These are phyloP conservation scores for Suillus plorans DNA, from an alignment of 768 basidiomycete species.

Conservation along the genomic window DNA sequence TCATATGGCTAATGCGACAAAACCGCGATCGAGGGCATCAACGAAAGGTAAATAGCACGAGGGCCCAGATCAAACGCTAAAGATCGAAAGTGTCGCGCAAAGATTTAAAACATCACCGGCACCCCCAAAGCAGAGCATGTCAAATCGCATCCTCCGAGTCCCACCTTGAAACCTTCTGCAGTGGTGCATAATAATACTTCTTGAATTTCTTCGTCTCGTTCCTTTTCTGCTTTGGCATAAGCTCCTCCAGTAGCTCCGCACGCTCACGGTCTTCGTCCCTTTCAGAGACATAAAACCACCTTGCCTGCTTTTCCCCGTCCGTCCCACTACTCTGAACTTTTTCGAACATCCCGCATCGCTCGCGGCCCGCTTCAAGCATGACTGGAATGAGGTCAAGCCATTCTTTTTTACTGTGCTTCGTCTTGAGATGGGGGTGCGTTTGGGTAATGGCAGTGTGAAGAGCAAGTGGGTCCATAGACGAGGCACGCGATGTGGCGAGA, in stretches of 20 bases:
- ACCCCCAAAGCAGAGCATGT: neutral
- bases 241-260: slow-evolving; percentile 61
- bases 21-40: neutral
- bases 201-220: slow-evolving; percentile 82
- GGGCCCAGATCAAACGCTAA: neutral
- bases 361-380: slow-evolving; percentile 46
- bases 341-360: slow-evolving; percentile 63
- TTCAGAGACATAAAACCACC: slow-evolving; percentile 80
- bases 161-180: slow-evolving; percentile 73
- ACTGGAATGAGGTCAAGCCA: slow-evolving; percentile 51
- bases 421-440: slow-evolving; percentile 51
- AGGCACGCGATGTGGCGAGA: slow-evolving; percentile 71
- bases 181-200: slow-evolving; percentile 79
- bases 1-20: neutral
- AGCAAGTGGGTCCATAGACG: slow-evolving; percentile 55
- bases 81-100: neutral
- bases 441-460: slow-evolving; percentile 53
- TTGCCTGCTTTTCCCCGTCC: slow-evolving; percentile 52
- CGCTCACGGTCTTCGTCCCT: slow-evolving; percentile 68
- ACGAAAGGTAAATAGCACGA: neutral
- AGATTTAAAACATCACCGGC: neutral
- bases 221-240: slow-evolving; percentile 78
- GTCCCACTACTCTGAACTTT: slow-evolving; percentile 65
- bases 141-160: slow-evolving; percentile 62
- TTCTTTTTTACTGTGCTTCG: slow-evolving; percentile 33